Evolutionary conservation across 2,329 filamentous ascomycete species (phyloP).

Genomic region (Apiospora rasikravindrae): DNA sequence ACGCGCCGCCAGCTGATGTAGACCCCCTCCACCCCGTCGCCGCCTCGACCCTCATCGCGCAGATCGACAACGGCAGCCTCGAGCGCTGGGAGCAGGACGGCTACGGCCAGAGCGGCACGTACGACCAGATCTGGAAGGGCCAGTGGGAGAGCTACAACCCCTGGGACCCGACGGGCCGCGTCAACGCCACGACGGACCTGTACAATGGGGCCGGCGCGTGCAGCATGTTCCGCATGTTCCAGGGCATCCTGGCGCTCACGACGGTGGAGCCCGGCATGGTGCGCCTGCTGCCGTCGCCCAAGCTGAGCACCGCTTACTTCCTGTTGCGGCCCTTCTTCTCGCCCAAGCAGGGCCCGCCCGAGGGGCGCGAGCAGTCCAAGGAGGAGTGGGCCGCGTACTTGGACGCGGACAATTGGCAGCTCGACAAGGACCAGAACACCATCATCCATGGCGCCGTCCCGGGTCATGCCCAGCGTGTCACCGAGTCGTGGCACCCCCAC

Average conservation of each 20-base stretch:
- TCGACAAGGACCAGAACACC: conserved; percentile 56
- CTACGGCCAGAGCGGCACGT: conserved; percentile 64
- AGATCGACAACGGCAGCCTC: conserved; percentile 73
- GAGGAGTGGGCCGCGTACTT: conserved; percentile 56
- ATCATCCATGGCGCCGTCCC: conserved; percentile 64
- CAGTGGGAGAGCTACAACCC: conserved; percentile 62
- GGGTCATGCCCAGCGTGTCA: conserved; percentile 62
- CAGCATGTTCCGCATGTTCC: conserved; percentile 64
- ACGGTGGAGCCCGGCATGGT: conserved; percentile 55
- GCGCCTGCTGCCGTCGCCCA: conserved; percentile 53
- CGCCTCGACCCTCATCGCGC: conserved; percentile 61
- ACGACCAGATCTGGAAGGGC: conserved; percentile 58
- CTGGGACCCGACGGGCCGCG: conserved; percentile 59
- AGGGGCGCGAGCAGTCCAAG: conserved; percentile 29
- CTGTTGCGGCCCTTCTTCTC: conserved; percentile 59
- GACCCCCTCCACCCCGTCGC: conserved; percentile 35
- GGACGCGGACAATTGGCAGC: conserved; percentile 44
- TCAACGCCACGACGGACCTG: conserved; percentile 58
- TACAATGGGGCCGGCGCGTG: conserved; percentile 64
- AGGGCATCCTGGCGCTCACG: conserved; percentile 60
- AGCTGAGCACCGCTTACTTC: conserved; percentile 54
- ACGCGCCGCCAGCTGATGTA: conserved; percentile 33
- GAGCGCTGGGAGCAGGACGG: conserved; percentile 75
- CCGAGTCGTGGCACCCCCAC: conserved; percentile 63
- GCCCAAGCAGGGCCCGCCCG: conserved; percentile 49